Percentiles rank a stretch among this genome's conserved stretches.
phyloP scores from a whole-genome alignment of 2,329 filamentous ascomycete species.

The Epichloe bromicola region DNA sequence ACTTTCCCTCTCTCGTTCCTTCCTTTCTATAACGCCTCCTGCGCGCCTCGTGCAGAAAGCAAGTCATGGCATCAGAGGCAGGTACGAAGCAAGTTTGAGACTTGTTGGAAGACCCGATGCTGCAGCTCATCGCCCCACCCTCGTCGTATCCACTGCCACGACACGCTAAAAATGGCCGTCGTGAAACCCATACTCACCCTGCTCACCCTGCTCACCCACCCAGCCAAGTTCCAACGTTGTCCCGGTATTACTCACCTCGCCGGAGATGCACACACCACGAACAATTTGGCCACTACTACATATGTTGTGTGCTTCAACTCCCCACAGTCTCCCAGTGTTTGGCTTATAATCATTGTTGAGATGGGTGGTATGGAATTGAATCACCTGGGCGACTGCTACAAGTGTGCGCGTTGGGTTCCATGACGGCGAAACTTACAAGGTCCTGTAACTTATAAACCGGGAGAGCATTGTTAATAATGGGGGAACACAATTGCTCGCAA shows the following conservation, averaged over 20 bases:
- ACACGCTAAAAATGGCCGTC: conserved; percentile 4
- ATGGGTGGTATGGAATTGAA: background rate
- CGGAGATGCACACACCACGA: too few relatives aligned
- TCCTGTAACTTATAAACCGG: too few relatives aligned
- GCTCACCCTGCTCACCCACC: background rate
- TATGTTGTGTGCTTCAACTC: background rate
- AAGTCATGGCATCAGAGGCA: conserved; percentile 2
- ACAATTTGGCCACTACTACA: too few relatives aligned
- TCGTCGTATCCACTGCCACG: conserved; percentile 1
- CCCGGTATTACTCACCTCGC: too few relatives aligned
- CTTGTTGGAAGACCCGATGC: conserved; percentile 1
- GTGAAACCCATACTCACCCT: background rate
- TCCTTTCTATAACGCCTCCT: too few relatives aligned
- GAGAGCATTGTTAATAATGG: too few relatives aligned
- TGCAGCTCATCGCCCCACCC: conserved; percentile 2
- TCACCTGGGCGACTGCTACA: background rate
- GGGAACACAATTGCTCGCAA: conserved; percentile 1
- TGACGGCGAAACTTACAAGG: too few relatives aligned
- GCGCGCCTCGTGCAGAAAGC: background rate
- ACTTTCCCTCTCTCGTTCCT: too few relatives aligned
- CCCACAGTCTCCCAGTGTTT: background rate
- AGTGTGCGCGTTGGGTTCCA: background rate
- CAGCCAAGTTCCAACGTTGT: background rate
- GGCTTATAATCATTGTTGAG: background rate
- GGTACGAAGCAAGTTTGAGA: background rate